Evolutionary conservation across 2,329 filamentous ascomycete genomes (phyloP).

Genomic region (Tympanopsis confertula): DNA sequence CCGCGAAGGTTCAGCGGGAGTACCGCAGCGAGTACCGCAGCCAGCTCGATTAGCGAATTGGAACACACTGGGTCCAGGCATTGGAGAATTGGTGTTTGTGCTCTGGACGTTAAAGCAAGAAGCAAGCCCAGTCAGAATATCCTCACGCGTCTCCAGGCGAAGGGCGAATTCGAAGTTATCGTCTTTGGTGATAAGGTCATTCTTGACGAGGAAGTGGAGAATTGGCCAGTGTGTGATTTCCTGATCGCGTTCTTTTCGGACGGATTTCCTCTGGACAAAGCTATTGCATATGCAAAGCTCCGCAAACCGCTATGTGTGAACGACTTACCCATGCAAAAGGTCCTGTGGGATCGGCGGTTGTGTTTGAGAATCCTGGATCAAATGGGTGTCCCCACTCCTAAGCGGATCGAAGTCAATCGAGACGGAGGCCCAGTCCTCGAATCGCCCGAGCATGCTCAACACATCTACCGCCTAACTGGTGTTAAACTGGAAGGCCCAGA

Average conservation of each 20-base stretch:
- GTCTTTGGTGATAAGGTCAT: conserved; percentile 66
- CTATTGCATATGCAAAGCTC: conserved; percentile 59
- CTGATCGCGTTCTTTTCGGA: conserved; percentile 69
- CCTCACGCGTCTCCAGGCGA: conserved; percentile 51
- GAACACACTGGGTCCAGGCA: background rate
- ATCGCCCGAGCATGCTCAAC: conserved; percentile 48
- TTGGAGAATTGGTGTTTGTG: conserved; percentile 48
- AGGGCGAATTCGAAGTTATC: conserved; percentile 56
- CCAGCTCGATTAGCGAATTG: background rate
- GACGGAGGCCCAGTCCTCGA: conserved; percentile 60
- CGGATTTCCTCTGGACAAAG: conserved; percentile 65
- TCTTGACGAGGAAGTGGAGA: conserved; percentile 29
- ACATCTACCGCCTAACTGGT: conserved; percentile 21
- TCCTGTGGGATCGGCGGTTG: conserved; percentile 62
- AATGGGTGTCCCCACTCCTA: conserved; percentile 58
- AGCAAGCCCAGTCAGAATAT: conserved; percentile 62
- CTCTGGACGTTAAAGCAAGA: conserved; percentile 56
- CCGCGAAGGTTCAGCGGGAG: conserved; percentile 73
- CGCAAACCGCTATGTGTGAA: conserved; percentile 68
- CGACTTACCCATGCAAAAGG: conserved; percentile 65
- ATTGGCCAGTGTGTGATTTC: conserved; percentile 40
- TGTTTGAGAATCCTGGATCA: conserved; percentile 59
- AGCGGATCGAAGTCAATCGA: conserved; percentile 56
- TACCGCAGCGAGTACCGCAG: conserved; percentile 66
- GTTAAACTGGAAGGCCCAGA: conserved; percentile 1